Conservation (phyloP, 2,329 filamentous ascomycete genomes). For the Trichoderma koningii region DNA sequence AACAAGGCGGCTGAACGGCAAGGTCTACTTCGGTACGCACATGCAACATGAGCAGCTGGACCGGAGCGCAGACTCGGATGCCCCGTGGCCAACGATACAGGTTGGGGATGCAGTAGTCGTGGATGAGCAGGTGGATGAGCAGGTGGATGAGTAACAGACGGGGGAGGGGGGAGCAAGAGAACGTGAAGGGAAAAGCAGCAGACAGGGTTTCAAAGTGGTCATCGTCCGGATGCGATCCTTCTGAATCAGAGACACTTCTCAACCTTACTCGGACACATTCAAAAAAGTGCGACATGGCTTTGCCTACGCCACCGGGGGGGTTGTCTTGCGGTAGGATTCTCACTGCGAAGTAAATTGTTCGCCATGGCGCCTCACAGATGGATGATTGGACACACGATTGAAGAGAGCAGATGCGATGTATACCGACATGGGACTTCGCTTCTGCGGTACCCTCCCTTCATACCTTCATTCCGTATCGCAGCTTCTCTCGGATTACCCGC, state of each 20-base stretch:
- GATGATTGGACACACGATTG: not conserved
- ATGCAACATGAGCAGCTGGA: constrained; percentile 53
- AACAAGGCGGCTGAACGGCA: constrained; percentile 78
- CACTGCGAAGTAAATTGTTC: not conserved
- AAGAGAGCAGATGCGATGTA: not conserved
- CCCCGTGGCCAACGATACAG: constrained; percentile 45
- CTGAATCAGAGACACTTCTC: not conserved
- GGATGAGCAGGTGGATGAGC: not conserved
- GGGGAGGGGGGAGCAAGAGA: not conserved
- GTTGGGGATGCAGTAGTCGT: constrained; percentile 51
- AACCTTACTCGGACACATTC: not conserved
- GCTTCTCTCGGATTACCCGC: not conserved
- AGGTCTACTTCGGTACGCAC: constrained; percentile 88
- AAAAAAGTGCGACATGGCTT: not conserved
- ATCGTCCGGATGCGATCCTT: constrained; percentile 2
- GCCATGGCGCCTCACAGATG: not conserved
- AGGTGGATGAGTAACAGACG: no score
- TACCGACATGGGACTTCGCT: not conserved
- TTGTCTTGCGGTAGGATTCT: not conserved
- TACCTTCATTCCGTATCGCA: not conserved
- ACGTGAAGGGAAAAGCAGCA: no score
- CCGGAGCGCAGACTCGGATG: constrained; percentile 28
- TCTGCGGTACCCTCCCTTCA: not conserved
- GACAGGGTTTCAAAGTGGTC: not conserved
- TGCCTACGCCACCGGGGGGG: constrained; percentile 1